A percentile compares a stretch with the other conserved stretches of the same genome.
Evolutionary conservation across 441 rosid species (phyloP).

Genomic region (Erodium trifolium): DNA sequence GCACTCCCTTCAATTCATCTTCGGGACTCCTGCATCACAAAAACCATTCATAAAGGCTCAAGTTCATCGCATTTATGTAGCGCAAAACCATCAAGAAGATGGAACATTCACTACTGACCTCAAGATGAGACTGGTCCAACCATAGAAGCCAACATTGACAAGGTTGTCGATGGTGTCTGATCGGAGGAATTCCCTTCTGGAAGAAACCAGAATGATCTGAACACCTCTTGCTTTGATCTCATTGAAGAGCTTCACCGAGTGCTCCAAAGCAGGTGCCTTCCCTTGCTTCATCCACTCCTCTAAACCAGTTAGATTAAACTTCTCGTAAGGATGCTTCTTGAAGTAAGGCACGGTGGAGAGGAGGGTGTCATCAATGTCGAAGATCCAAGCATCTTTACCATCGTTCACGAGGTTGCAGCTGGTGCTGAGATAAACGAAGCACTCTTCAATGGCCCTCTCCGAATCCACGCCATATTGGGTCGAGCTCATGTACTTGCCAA

Average conservation of each 20-base stretch:
- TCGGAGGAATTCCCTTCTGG: neutral
- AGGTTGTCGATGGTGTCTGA: slow-evolving; percentile 7
- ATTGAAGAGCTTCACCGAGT: slow-evolving; percentile 5
- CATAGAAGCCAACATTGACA: neutral
- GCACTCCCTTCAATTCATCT: slow-evolving; percentile 2
- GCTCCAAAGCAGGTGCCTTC: neutral
- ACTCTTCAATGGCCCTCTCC: slow-evolving; percentile 6
- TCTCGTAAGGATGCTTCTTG: neutral
- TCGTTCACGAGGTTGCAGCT: neutral
- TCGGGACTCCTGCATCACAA: neutral
- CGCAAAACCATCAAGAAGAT: neutral
- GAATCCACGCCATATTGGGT: neutral
- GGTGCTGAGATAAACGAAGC: neutral
- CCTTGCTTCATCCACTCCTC: slow-evolving; percentile 5
- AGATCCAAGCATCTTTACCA: slow-evolving; percentile 8
- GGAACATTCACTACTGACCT: neutral
- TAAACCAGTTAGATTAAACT: slow-evolving; percentile 1
- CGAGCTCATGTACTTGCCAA: neutral
- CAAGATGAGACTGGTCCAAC: slow-evolving; percentile 4
- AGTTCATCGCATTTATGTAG: neutral
- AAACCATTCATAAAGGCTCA: neutral
- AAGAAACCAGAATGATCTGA: neutral
- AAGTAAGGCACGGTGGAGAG: slow-evolving; percentile 1
- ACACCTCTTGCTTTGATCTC: slow-evolving; percentile 5
- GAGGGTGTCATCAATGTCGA: slow-evolving; percentile 8